Base-by-base conservation (phyloP, 208 protist species). In the Acanthamoeba rhysodes region DNA sequence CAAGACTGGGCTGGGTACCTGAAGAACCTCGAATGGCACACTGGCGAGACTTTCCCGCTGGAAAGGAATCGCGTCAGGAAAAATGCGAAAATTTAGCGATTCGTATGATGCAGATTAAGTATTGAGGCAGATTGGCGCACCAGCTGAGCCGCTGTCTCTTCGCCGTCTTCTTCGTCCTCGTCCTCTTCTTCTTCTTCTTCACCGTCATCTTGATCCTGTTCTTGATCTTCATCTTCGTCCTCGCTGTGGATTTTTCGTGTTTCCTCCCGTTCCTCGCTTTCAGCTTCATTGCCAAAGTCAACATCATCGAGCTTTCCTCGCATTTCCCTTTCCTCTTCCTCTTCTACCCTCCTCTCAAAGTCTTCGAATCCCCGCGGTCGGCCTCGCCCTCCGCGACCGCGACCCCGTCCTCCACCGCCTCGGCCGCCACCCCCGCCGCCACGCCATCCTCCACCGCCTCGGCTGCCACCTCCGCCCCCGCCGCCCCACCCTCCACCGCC, bases 1-100 rank as follows among this genome's bases (percentile, higher is more conserved):
- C n/a, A n/a, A n/a, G n/a, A 62, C 16, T 62, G 66, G 3, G 66
- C 2, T 74, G 14, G 14, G 6, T 48, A 78, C 70, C 70, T 78
- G 70, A 8, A 78, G n/a, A n/a, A 78, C 70, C 70, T 88, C 80
- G 53, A 88, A 88, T 2, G 80, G 80, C 24, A 88, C 53, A 41
- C 48, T 88, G 6, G 80, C 80, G 6, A 88, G 53, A 24, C 32
- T 29, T 34, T 88, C 80, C 53, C 48, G 20, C 41, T 64, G 22
- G 7, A 45, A 16, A 29, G 10, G 37, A 41, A 41, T 41, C 37
- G 4, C 37, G 37, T 3, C 37, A 41, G 37, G 4, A 4, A 41
- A 78, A n/a, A 72, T 14, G 29, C 0, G 2, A 1, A 72, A 72
- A 72, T 72, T 37, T 72, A 72, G 29, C 29, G 37, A 41, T 41